Conservation (phyloP, 2,329 filamentous ascomycete species). For the Pseudogymnoascus sp. region DNA sequence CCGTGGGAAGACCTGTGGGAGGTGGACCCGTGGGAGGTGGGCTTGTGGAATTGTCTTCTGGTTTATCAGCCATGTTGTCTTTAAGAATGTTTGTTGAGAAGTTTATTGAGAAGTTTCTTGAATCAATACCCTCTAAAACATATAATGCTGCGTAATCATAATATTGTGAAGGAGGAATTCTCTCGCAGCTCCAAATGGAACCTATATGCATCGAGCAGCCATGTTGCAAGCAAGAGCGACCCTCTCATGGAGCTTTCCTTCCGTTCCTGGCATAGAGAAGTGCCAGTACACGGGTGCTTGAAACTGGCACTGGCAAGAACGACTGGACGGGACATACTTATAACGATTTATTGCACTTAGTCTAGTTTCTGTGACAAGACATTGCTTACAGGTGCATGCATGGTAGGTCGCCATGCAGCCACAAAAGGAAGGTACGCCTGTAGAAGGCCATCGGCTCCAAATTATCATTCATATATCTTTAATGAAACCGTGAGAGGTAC, state of each 20-base stretch:
- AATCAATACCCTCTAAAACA: background rate
- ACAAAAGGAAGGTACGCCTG: background rate
- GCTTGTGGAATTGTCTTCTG: background rate
- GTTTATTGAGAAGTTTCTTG: background rate
- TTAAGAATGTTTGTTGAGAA: no score
- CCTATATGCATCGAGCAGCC: background rate
- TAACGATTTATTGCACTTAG: background rate
- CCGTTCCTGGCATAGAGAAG: background rate
- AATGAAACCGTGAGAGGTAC: background rate
- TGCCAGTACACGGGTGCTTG: background rate
- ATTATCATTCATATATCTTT: conserved; percentile 7
- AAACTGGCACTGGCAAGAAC: background rate
- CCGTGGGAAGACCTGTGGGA: background rate
- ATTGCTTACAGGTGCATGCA: background rate
- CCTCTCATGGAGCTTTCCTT: background rate
- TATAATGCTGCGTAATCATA: background rate
- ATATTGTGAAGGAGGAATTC: background rate
- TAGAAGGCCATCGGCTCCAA: background rate
- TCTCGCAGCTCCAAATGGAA: background rate
- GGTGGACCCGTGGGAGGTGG: background rate
- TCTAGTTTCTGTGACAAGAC: background rate
- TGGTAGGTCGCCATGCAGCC: background rate
- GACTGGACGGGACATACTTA: background rate
- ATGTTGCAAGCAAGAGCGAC: background rate
- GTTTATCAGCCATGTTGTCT: background rate